Evolutionary conservation across 306 rosid genomes (phyloP).

Genomic region (Malus sylvestris): DNA sequence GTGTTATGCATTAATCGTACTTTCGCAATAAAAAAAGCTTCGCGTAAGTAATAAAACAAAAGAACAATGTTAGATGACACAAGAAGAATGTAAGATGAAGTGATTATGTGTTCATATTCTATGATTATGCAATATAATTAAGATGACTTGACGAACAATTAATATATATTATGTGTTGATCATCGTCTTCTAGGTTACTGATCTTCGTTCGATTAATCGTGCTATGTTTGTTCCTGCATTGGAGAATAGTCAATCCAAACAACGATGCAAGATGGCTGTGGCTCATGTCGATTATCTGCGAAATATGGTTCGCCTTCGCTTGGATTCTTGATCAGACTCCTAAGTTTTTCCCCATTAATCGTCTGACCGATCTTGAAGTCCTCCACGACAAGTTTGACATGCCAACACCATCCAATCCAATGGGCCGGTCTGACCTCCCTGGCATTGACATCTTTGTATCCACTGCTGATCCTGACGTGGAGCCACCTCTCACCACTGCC

Average conservation of each 20-base stretch:
- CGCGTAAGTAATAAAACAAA: background rate
- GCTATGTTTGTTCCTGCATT: slow-evolving; percentile 54
- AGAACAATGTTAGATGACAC: background rate
- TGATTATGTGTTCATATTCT: background rate
- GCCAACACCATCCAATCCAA: slow-evolving; percentile 47
- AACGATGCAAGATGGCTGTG: slow-evolving; percentile 72
- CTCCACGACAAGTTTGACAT: slow-evolving; percentile 65
- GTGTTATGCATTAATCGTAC: background rate
- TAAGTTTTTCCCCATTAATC: slow-evolving; percentile 72
- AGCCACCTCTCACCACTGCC: slow-evolving; percentile 86
- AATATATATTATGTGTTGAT: background rate
- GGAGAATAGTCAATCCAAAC: slow-evolving; percentile 75
- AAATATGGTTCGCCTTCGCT: slow-evolving; percentile 89
- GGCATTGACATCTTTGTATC: slow-evolving; percentile 73
- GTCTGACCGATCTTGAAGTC: slow-evolving; percentile 64
- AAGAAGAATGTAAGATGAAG: background rate
- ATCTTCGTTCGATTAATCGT: slow-evolving; percentile 48
- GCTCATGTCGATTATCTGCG: slow-evolving; percentile 80
- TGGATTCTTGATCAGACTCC: slow-evolving; percentile 94
- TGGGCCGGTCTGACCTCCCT: slow-evolving; percentile 42
- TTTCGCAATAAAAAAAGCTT: background rate
- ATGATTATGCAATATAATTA: background rate
- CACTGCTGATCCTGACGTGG: slow-evolving; percentile 89
- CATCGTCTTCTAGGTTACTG: slow-evolving; percentile 38
- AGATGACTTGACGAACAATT: background rate